Conservation (phyloP, 805 yeast species). For the Kockiozyma suomiensis region DNA sequence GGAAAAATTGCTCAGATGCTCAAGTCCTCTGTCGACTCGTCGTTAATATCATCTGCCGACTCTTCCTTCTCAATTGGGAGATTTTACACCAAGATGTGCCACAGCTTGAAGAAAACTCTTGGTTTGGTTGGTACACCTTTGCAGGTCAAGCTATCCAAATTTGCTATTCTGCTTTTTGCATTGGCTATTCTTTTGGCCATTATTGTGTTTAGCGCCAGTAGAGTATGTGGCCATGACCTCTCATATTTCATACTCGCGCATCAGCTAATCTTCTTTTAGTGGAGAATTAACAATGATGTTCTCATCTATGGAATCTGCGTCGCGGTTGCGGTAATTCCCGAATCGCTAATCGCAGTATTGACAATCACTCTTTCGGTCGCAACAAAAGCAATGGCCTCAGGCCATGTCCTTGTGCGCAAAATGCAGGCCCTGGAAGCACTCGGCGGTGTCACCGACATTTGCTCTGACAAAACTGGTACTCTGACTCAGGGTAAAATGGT, state of each 20-base stretch:
- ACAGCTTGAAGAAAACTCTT: conserved; percentile 19
- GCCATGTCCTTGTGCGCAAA: conserved; percentile 74
- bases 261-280: conserved; percentile 2
- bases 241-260: neutral
- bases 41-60: conserved; percentile 2
- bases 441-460: conserved; percentile 77
- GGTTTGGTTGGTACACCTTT: conserved; percentile 70
- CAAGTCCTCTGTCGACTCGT: conserved; percentile 11
- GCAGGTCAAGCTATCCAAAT: conserved; percentile 71
- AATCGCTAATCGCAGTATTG: conserved; percentile 74
- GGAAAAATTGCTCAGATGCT: conserved; percentile 62
- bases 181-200: conserved; percentile 83
- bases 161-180: conserved; percentile 71
- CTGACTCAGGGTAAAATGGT: conserved; percentile 80
- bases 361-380: conserved; percentile 85
- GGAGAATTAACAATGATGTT: conserved; percentile 58
- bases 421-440: conserved; percentile 76
- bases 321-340: conserved; percentile 79
- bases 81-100: neutral
- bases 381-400: conserved; percentile 67
- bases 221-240: conserved; percentile 54
- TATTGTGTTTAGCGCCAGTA: conserved; percentile 83
- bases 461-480: conserved; percentile 84
- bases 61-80: neutral
- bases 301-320: conserved; percentile 92